A percentile compares a stretch with the other conserved stretches of the same genome.
Evolutionary conservation across 139 green algal species (phyloP).

Genomic region (Volvox africanus): DNA sequence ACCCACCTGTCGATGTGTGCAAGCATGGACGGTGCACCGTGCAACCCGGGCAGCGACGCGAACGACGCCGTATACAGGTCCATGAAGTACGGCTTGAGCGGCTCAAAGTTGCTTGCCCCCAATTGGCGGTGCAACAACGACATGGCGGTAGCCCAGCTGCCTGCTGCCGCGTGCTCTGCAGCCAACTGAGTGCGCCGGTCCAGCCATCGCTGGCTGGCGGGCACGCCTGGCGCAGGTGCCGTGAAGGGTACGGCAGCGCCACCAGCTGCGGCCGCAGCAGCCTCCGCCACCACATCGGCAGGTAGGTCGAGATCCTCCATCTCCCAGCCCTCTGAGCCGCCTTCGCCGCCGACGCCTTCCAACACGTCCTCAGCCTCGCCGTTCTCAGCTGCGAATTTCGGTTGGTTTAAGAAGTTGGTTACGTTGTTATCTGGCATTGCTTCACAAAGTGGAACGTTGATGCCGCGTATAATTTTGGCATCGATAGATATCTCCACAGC

Average conservation of each 20-base stretch:
- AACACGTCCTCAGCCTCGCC: slow-evolving; percentile 54
- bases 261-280: slow-evolving; percentile 35
- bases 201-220: slow-evolving; percentile 87
- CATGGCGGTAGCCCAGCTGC: slow-evolving; percentile 80
- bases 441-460: too few species aligned
- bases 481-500: too few species aligned
- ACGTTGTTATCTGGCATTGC: too few species aligned
- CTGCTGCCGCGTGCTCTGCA: slow-evolving; percentile 41
- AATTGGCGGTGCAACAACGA: slow-evolving; percentile 94
- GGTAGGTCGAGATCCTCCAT: slow-evolving; percentile 96
- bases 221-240: slow-evolving; percentile 74
- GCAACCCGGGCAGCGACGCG: slow-evolving; percentile 76
- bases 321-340: slow-evolving; percentile 90
- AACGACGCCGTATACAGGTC: slow-evolving; percentile 85
- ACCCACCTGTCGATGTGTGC: slow-evolving; percentile 75
- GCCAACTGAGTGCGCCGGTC: slow-evolving; percentile 77
- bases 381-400: slow-evolving; percentile 45
- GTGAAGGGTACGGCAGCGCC: slow-evolving; percentile 76
- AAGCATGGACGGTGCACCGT: slow-evolving; percentile 71
- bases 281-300: slow-evolving; percentile 69
- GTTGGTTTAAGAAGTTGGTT: too few species aligned
- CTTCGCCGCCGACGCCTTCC: slow-evolving; percentile 71
- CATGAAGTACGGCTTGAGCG: slow-evolving; percentile 89
- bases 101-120: slow-evolving; percentile 92
- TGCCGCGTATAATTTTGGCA: too few species aligned